Conservation (phyloP, 768 basidiomycete genomes). For the Amanita rimosa region DNA sequence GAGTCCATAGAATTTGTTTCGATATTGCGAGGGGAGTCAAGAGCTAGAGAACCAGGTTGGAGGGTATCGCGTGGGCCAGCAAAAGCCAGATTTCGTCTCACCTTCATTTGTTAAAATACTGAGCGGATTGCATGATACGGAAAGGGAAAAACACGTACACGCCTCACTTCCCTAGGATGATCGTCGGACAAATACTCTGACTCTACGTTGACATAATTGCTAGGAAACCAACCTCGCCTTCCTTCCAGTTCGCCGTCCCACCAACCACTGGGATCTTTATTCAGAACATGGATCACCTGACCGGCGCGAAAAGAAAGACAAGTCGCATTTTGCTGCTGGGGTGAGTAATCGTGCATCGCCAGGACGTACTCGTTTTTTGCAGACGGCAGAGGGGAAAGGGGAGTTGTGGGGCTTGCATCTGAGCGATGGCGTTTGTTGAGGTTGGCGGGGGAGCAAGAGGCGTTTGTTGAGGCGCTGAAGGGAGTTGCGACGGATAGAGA, state of each 20-base stretch:
- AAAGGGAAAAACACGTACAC: background rate
- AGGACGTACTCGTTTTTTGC: conserved; percentile 56
- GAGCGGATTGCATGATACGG: background rate
- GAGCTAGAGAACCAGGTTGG: background rate
- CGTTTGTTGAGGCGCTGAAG: conserved; percentile 9
- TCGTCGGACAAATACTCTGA: conserved; percentile 9
- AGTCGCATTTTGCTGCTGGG: conserved; percentile 58
- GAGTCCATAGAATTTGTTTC: conserved; percentile 33
- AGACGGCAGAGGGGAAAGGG: conserved; percentile 27
- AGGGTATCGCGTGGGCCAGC: background rate
- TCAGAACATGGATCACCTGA: conserved; percentile 85
- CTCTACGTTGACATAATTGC: conserved; percentile 82
- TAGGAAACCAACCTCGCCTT: conserved; percentile 94
- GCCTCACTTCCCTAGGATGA: background rate
- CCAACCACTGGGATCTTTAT: conserved; percentile 86
- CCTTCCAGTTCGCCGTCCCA: conserved; percentile 96
- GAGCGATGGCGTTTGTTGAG: too few species aligned
- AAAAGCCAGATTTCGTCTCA: background rate
- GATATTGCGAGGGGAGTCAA: background rate
- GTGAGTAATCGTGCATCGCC: conserved; percentile 86
- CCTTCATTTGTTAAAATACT: background rate
- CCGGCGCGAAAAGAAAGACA: conserved; percentile 87
- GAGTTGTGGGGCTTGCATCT: conserved; percentile 28
- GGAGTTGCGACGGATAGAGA: conserved; percentile 48
- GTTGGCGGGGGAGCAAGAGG: too few species aligned